Evolutionary conservation across 257 asterid species (phyloP), one percentile per base, ranked within the genome.

Genomic region (Nicotiana attenuata): DNA sequence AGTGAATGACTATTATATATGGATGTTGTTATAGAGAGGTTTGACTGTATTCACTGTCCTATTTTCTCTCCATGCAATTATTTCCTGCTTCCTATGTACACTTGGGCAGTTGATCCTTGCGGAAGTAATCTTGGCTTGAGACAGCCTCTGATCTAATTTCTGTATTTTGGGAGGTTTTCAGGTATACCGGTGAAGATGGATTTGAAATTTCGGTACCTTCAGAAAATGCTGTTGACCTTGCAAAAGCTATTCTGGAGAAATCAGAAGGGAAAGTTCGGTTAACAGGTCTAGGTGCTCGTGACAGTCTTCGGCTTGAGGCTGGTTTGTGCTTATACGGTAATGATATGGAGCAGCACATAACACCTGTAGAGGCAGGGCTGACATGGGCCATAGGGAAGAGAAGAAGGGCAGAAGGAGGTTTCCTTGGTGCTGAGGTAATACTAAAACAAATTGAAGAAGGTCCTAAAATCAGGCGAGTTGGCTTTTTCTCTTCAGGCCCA

Each of bases 131-230:
- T 69, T n/a, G n/a, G 24, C 57, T 20, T 41, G 5, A 47, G 22
- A 73, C 78, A 71, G 41, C 8, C 61, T 47, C 78, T 47, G 15
- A 73, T 13, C 16, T 61, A 38, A 4, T 69, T 78, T 81, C 68
- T 60, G 38, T 8, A 45, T 56, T 52, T 11, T 57, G 82, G 59
- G 85, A 9, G 83, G 78, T 87, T 84, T 76, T 75, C 92, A 96
- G 99, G 92, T 96, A 94, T 82, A 96, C 98, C 0, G 98, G 99
- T 38, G 99, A 96, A 90, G 99, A 96, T 83, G 99, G 99, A 76
- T 96, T 96, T 64, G 99, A 96, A 88, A 94, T 96, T 55, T 96
- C 99, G 33, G 98, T 94, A 52, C 98, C 99, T 52, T 90, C 94
- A 22, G 98, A 94, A 87, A 81, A 91, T 28, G 98, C 98, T 22